Conservation (phyloP, 2,329 filamentous ascomycete genomes). For the Grosmannia huntii region DNA sequence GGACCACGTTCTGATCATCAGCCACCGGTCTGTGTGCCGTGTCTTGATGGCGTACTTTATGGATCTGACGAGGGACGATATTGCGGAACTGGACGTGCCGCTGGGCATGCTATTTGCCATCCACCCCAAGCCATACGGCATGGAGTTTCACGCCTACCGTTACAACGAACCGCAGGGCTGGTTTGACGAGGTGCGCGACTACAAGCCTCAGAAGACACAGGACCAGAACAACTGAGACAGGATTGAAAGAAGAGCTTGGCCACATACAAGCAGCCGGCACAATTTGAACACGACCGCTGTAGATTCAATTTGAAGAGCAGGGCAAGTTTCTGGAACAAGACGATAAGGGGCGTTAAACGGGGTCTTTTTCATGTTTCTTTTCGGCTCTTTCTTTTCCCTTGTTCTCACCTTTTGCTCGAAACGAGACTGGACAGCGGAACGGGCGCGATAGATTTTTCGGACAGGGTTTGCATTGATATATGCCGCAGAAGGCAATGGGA, state of each 20-base stretch:
- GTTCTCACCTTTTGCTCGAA: neutral
- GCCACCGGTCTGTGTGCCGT: slow-evolving; percentile 81
- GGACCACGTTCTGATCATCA: slow-evolving; percentile 85
- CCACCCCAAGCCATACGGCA: slow-evolving; percentile 94
- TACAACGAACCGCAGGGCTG: slow-evolving; percentile 68
- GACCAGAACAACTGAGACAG: slow-evolving; percentile 22
- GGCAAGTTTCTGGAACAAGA: neutral
- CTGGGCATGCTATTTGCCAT: slow-evolving; percentile 89
- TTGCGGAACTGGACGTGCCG: slow-evolving; percentile 88
- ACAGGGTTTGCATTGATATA: neutral
- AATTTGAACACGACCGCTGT: neutral
- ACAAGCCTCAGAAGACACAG: slow-evolving; percentile 53
- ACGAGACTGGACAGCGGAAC: neutral
- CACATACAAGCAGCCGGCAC: neutral
- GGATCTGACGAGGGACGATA: slow-evolving; percentile 78
- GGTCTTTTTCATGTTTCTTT: neutral
- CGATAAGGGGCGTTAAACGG: neutral
- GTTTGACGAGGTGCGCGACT: slow-evolving; percentile 80
- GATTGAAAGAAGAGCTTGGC: neutral
- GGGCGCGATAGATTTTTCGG: neutral
- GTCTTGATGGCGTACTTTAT: slow-evolving; percentile 96
- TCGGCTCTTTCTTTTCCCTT: neutral
- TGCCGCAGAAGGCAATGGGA: neutral
- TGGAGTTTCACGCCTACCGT: slow-evolving; percentile 90
- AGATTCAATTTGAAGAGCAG: neutral